phyloP scores from a whole-genome alignment of 202 grass and related monocot genomes.

The Zizania palustris region DNA sequence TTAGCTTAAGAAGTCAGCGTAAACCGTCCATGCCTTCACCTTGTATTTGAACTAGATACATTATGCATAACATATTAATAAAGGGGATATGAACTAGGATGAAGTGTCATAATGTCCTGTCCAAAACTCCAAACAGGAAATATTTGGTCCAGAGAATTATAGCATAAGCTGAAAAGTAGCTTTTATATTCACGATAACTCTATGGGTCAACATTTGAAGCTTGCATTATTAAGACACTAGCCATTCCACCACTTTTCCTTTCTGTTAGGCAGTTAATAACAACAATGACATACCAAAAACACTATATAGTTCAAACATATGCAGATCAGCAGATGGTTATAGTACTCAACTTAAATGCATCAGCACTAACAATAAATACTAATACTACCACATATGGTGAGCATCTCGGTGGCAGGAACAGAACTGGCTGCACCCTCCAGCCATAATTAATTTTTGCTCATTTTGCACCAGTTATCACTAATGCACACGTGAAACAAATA shows the following conservation, averaged over 20 bases:
- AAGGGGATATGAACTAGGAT: conserved; percentile 3
- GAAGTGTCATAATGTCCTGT: conserved; percentile 20
- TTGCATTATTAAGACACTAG: conserved; percentile 21
- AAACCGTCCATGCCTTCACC: not conserved
- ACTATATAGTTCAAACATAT: conserved; percentile 4
- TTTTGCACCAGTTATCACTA: conserved; percentile 37
- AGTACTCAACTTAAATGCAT: conserved; percentile 28
- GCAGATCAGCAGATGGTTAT: not conserved
- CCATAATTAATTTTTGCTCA: conserved; percentile 27
- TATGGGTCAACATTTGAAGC: conserved; percentile 9
- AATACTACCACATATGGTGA: conserved; percentile 2
- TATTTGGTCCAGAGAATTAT: conserved; percentile 5
- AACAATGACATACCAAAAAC: conserved; percentile 21
- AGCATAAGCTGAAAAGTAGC: conserved; percentile 37
- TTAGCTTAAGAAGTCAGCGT: conserved; percentile 6
- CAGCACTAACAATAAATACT: conserved; percentile 21
- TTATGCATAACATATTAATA: not conserved
- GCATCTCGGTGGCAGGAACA: conserved; percentile 3
- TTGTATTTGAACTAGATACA: conserved; percentile 12
- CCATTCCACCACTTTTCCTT: conserved; percentile 17
- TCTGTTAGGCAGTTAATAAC: conserved; percentile 15
- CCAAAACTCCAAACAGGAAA: conserved; percentile 12
- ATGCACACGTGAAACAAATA: conserved; percentile 39
- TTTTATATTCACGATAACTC: conserved; percentile 3
- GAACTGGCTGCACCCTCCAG: conserved; percentile 21